phyloP scores from a whole-genome alignment of 768 basidiomycete genomes.

The Pisolithus albus region DNA sequence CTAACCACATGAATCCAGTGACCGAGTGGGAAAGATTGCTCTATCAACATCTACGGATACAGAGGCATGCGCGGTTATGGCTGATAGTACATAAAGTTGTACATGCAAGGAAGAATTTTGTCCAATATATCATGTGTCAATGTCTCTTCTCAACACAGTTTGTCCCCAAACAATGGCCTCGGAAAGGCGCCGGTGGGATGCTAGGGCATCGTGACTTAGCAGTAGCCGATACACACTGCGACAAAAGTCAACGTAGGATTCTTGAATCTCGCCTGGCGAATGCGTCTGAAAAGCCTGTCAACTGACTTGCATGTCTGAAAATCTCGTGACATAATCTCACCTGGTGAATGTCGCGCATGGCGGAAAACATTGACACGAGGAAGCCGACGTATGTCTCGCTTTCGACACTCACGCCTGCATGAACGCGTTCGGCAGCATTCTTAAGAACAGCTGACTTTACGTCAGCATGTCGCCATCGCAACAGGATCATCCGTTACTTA shows the following conservation, averaged over 20 bases:
- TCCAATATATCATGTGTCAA: background rate
- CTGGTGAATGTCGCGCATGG: slow-evolving; percentile 43
- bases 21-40: background rate
- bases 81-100: background rate
- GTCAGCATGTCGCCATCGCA: slow-evolving; percentile 7
- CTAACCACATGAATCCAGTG: slow-evolving; percentile 14
- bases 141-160: slow-evolving; percentile 8
- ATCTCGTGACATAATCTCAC: slow-evolving; percentile 26
- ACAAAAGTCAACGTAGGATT: slow-evolving; percentile 32
- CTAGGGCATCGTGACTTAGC: slow-evolving; percentile 25
- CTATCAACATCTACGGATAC: background rate
- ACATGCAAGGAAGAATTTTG: background rate
- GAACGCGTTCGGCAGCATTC: slow-evolving; percentile 36
- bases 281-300: slow-evolving; percentile 3
- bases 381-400: slow-evolving; percentile 36
- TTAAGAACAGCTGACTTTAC: slow-evolving; percentile 37
- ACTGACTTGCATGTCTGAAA: background rate
- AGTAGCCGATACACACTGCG: slow-evolving; percentile 24
- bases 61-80: background rate
- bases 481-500: slow-evolving; percentile 14
- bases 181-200: slow-evolving; percentile 25
- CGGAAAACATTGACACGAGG: slow-evolving; percentile 40
- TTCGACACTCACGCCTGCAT: slow-evolving; percentile 23
- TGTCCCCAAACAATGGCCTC: slow-evolving; percentile 28
- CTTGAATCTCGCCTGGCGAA: slow-evolving; percentile 12